Evolutionary conservation across 768 basidiomycete species (phyloP), one percentile per base, ranked within the genome.

Genomic region (Lactarius psammicola): DNA sequence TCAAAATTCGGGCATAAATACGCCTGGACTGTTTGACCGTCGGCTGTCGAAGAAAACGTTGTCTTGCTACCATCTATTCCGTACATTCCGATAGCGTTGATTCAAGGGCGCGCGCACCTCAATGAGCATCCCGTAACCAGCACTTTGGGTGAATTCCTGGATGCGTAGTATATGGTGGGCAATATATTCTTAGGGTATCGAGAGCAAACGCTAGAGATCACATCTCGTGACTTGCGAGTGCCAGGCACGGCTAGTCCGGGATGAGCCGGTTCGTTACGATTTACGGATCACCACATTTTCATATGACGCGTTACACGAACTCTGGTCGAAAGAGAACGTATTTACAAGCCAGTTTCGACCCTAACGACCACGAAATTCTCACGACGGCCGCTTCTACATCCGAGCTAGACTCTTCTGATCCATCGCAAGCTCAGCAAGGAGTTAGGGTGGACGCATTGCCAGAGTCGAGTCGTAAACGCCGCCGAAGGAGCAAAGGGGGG

Each of bases 321-420:
- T 81, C 92, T 74, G 87, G 86, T n/a, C 81, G 82, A 60, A 93
- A 92, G 73, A 78, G 90, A 58, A 87, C 85, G 5, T 85, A 90
- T 71, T 68, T 91, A 17, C 80, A 92, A 66, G 87, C 89, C 17
- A 85, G 84, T 0, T 84, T 88, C 68, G 70, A 74, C 26, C 65
- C 70, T 10, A 69, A 72, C 49, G 62, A 74, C 17, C 64, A 69
- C 20, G 70, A 73, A 46, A 18, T 4, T n/a, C 17, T 63, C 33
- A 56, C 68, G 38, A 33, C 60, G 11, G 70, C 70, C 10, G 62
- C 63, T 67, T 56, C 68, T 63, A 56, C 49, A 23, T 44, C 51
- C 54, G 56, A 40, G 53, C 54, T 42, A 20, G 59, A 49, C 57
- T 30, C 26, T 36, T 30, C 55, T n/a, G 51, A 65, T 56, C 40